Conservation (phyloP, 768 basidiomycete genomes). For the Boletus rufocinnamomeus region DNA sequence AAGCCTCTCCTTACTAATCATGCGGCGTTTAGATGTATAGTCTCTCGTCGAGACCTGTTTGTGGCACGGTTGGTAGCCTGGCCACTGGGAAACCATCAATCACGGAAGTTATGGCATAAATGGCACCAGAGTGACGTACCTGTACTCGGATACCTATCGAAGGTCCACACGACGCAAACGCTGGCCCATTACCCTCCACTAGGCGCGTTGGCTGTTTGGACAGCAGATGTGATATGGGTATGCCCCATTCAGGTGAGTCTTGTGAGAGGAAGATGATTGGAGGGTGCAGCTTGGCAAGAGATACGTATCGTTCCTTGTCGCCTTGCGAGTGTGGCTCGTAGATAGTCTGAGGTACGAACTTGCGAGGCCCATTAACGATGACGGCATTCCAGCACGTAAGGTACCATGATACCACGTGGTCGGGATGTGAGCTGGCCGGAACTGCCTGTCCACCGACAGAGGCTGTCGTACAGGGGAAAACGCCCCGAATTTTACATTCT, state of each 20-base stretch:
- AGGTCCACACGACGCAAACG: constrained; percentile 66
- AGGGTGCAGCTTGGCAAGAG: constrained; percentile 55
- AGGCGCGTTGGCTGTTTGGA: constrained; percentile 55
- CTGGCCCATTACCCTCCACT: constrained; percentile 52
- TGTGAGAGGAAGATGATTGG: constrained; percentile 62
- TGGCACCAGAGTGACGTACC: constrained; percentile 36
- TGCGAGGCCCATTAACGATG: constrained; percentile 37
- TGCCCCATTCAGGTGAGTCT: constrained; percentile 56
- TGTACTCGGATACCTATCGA: constrained; percentile 72
- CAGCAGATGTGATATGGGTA: constrained; percentile 58
- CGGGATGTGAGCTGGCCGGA: background rate
- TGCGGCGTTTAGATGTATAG: constrained; percentile 65
- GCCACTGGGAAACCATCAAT: constrained; percentile 53
- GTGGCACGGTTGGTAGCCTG: constrained; percentile 69
- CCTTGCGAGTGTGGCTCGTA: constrained; percentile 72
- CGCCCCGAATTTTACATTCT: background rate
- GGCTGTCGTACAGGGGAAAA: background rate
- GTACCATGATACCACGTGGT: constrained; percentile 10
- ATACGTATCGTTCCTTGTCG: constrained; percentile 71
- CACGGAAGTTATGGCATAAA: background rate
- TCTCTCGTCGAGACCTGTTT: constrained; percentile 73
- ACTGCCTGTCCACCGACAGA: background rate
- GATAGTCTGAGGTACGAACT: constrained; percentile 63
- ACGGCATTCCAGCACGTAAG: background rate
- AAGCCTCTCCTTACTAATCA: constrained; percentile 67